These are phyloP conservation scores for Aspergillus steynii DNA, from an alignment of 495 filamentous ascomycete species.

Conservation along the genomic window DNA sequence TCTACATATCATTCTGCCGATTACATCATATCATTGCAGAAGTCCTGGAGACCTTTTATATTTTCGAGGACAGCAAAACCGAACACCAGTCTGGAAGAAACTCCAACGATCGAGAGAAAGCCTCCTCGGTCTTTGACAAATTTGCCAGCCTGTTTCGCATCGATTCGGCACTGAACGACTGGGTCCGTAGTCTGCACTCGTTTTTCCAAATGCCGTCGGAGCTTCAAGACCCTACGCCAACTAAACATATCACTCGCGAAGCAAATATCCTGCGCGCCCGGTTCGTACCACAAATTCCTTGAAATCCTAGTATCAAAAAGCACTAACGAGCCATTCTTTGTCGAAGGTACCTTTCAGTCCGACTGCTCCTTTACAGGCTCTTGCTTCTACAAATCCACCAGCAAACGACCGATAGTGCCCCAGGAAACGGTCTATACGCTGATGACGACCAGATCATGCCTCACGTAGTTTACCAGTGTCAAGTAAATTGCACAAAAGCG, in stretches of 20 bases:
- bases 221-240: neutral
- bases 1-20: neutral
- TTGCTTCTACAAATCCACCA: conserved; percentile 16
- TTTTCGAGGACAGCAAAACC: neutral
- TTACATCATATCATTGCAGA: neutral
- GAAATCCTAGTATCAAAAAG: neutral
- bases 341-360: conserved; percentile 17
- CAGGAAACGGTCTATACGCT: neutral
- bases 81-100: neutral
- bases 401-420: neutral
- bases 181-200: neutral
- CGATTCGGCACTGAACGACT: neutral
- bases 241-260: neutral
- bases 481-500: conserved; percentile 14
- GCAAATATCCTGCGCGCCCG: neutral
- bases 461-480: conserved; percentile 4
- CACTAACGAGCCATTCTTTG: neutral
- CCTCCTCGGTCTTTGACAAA: neutral
- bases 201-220: neutral
- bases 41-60: neutral
- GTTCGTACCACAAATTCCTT: neutral
- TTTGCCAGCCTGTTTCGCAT: neutral
- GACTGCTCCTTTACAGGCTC: conserved; percentile 18
- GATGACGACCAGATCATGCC: neutral
- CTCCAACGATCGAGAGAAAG: neutral